A percentile compares a stretch with the other conserved stretches of the same genome.
Conservation (phyloP, 176 grass and related monocot species). For the Phoenix dactylifera region DNA sequence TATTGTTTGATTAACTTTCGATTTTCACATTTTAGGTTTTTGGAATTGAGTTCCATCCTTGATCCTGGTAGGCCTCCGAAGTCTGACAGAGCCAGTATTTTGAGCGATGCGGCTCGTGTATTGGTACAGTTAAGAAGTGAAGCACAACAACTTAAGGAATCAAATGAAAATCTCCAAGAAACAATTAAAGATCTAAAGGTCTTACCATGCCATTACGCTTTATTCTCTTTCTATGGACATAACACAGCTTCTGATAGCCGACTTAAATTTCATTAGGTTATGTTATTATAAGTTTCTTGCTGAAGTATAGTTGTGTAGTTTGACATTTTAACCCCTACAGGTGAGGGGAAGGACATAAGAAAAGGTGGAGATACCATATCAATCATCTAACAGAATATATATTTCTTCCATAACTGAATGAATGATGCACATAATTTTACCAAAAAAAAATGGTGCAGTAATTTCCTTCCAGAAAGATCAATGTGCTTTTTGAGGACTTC, state of each 20-base stretch:
- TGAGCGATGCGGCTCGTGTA: slow-evolving; percentile 30
- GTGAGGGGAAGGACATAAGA: no score
- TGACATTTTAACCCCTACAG: no score
- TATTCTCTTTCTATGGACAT: not conserved
- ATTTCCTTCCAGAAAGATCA: no score
- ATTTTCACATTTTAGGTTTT: slow-evolving; percentile 23
- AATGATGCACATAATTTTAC: no score
- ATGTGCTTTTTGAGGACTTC: no score
- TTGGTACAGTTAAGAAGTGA: slow-evolving; percentile 36
- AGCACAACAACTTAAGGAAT: slow-evolving; percentile 40
- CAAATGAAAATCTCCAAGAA: slow-evolving; percentile 43
- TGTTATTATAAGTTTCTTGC: no score
- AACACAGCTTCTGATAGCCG: not conserved
- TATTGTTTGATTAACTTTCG: not conserved
- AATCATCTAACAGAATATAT: no score
- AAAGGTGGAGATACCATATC: no score
- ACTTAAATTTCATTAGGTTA: no score
- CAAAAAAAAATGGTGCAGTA: no score
- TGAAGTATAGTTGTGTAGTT: no score
- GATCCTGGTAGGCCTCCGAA: slow-evolving; percentile 40
- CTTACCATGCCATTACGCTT: not conserved
- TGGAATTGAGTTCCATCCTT: slow-evolving; percentile 30
- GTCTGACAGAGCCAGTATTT: slow-evolving; percentile 31
- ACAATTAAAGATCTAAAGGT: slow-evolving; percentile 49
- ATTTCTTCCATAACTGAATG: no score